A percentile compares a stretch with the other conserved stretches of the same genome.
phyloP scores from a whole-genome alignment of 768 basidiomycete genomes.

The Naematelia encephala region DNA sequence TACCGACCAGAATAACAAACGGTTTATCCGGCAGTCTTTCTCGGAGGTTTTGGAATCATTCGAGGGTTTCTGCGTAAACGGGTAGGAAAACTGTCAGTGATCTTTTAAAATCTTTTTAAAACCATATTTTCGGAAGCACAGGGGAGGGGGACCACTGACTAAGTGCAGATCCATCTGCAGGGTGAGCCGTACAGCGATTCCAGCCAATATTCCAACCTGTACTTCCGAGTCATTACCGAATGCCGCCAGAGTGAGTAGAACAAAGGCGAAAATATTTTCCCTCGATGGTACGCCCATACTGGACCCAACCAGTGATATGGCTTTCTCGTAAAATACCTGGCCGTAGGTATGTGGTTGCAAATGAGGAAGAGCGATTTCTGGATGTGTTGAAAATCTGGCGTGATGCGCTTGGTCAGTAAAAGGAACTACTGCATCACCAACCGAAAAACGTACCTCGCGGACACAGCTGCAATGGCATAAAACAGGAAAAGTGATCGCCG shows the following conservation, averaged over 20 bases:
- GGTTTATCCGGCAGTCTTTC: neutral
- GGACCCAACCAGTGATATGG: neutral
- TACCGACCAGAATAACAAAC: conserved; percentile 1
- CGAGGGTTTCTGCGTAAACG: neutral
- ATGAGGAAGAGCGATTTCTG: neutral
- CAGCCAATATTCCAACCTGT: neutral
- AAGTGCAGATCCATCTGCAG: neutral
- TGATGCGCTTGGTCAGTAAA: too few relatives aligned
- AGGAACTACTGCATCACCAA: neutral
- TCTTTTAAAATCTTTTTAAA: too few relatives aligned
- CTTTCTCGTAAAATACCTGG: neutral
- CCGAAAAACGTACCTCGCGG: neutral
- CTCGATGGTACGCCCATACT: neutral
- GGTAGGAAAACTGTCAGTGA: too few relatives aligned
- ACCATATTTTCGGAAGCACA: too few relatives aligned
- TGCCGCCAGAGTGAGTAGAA: conserved; percentile 2
- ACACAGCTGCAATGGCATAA: neutral
- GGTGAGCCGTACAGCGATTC: neutral
- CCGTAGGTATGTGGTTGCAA: neutral
- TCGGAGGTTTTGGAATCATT: neutral
- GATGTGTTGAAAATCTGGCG: conserved; percentile 1
- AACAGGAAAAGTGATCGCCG: neutral
- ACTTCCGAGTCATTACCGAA: conserved; percentile 1
- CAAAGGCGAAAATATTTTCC: neutral
- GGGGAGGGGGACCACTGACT: too few relatives aligned